A percentile compares a stretch with the other conserved stretches of the same genome.
Conservation (phyloP, 2,329 filamentous ascomycete species). For the Pseudogymnoascus verrucosus region DNA sequence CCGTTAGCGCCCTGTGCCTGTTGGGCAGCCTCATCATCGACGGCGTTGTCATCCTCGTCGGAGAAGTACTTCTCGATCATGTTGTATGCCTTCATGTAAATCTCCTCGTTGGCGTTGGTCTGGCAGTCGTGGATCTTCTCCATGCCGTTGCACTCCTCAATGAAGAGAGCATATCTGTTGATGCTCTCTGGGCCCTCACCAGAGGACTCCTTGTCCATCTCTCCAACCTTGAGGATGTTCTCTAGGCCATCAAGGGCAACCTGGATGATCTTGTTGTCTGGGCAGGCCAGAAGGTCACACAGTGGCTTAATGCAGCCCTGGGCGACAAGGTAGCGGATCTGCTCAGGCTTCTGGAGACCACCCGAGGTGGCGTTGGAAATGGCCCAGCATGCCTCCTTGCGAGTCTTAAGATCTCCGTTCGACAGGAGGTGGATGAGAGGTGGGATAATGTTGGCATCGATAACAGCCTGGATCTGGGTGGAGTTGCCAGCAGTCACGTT, state of each 20-base stretch:
- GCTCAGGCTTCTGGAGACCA: conserved; percentile 95
- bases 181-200: conserved; percentile 68
- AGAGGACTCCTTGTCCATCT: conserved; percentile 91
- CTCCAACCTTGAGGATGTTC: conserved; percentile 99
- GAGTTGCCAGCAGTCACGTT: conserved; percentile 99
- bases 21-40: conserved; percentile 68
- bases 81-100: conserved; percentile 99
- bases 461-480: conserved; percentile 90
- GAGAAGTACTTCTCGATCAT: conserved; percentile 99
- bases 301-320: conserved; percentile 96
- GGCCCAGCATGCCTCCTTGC: conserved; percentile 98
- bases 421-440: conserved; percentile 92
- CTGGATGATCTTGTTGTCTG: conserved; percentile 99
- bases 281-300: conserved; percentile 89
- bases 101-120: conserved; percentile 99
- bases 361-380: conserved; percentile 98
- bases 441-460: conserved; percentile 94
- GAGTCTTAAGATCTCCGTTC: conserved; percentile 97
- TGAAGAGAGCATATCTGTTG: conserved; percentile 96
- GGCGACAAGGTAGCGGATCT: conserved; percentile 89
- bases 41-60: conserved; percentile 78
- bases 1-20: conserved; percentile 57
- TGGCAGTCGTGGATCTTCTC: conserved; percentile 99
- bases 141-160: conserved; percentile 98
- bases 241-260: conserved; percentile 94